Evolutionary conservation across 768 basidiomycete species (phyloP), one percentile per base, ranked within the genome.

Genomic region (Lactarius sanguifluus): DNA sequence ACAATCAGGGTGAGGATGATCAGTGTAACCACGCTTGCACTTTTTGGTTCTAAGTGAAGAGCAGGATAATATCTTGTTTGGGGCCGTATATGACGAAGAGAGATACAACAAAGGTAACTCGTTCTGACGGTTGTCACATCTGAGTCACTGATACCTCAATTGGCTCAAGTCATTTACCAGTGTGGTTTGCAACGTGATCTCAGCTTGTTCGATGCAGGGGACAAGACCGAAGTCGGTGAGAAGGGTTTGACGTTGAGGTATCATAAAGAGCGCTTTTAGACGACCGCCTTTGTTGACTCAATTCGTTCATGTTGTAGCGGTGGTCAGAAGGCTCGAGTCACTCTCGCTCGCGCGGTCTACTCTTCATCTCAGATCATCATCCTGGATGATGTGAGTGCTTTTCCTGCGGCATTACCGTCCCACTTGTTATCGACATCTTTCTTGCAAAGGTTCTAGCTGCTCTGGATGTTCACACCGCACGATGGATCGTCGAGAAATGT

Each of bases 361-460:
- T 84, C 83, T 2, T 75, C 75, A 20, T 86, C 90, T 0, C 74
- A 84, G 30, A 84, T 86, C 20, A 72, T 94, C 8, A 75, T 94
- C 13, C 76, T 92, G 50, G 91, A 94, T 71, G 91, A 92, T 71
- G 84, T 91, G n/a, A 55, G 73, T 15, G 9, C 41, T 54, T 47
- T 15, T 3, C 15, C 23, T 10, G 10, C 15, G 23, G 7, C 15
- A 20, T 47, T 50, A 5, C 5, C 30, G 10, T 10, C 16, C 20
- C 41, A 13, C 16, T n/a, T 3, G 12, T 38, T 50, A 34, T 58
- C 32, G 47, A 62, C 20, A 20, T 30, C 2, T 16, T 52, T 58
- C 18, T 13, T 43, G 32, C 62, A 3, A 57, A 76, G 76, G 72
- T 83, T 43, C 77, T 85, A 32, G 81, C 81, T 12, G 82, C 83